These are phyloP conservation scores for Fusarium paranaense DNA, from an alignment of 2,329 filamentous ascomycete species.

Conservation along the genomic window DNA sequence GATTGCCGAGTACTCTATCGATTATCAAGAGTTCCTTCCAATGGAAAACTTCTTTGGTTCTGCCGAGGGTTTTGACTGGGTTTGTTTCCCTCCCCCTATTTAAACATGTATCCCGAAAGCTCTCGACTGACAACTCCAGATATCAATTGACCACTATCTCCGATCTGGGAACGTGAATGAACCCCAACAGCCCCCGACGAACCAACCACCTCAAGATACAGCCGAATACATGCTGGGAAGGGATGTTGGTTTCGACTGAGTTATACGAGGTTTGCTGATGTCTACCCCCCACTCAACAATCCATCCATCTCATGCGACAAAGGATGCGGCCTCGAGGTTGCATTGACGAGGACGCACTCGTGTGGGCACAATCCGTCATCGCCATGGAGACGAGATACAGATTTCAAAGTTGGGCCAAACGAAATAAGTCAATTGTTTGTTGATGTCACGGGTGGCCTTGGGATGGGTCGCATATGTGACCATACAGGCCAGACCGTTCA, in stretches of 20 bases:
- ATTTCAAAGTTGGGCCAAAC: not conserved
- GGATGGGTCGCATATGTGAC: constrained; percentile 24
- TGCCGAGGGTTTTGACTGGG: constrained; percentile 54
- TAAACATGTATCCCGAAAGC: not conserved
- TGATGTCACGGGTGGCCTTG: constrained; percentile 26
- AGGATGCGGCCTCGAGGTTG: not conserved
- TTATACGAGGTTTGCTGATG: not conserved
- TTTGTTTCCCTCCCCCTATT: constrained; percentile 36
- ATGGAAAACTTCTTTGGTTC: constrained; percentile 53
- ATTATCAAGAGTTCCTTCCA: constrained; percentile 50
- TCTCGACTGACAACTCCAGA: constrained; percentile 31
- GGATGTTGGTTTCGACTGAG: not conserved
- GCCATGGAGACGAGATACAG: constrained; percentile 12
- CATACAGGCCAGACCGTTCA: not conserved
- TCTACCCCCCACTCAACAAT: not conserved
- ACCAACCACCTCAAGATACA: not conserved
- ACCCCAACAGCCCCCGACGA: not conserved
- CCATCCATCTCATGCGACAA: not conserved
- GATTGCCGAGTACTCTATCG: constrained; percentile 33
- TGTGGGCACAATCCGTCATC: constrained; percentile 10
- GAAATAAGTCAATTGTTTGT: constrained; percentile 4
- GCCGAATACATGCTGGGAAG: not conserved
- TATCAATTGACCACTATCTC: constrained; percentile 46
- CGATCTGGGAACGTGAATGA: constrained; percentile 13
- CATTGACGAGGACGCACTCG: not conserved